Percentiles rank a stretch among this genome's conserved stretches.
These are phyloP conservation scores for Coemansia sp. DNA, from an alignment of 192 early-diverging fungal genomes.

Conservation along the genomic window DNA sequence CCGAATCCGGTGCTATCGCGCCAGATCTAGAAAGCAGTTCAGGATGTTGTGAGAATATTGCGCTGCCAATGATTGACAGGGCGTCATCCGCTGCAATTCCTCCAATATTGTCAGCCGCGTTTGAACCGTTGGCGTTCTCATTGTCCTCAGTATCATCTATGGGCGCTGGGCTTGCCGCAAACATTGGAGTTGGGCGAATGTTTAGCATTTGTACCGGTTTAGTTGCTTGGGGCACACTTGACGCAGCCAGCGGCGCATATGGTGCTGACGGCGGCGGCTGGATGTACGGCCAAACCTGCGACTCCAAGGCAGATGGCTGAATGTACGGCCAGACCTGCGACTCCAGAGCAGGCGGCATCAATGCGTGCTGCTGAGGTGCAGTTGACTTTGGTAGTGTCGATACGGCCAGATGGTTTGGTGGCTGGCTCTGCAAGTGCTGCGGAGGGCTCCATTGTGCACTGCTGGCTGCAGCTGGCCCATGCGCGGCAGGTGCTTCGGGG, in stretches of 20 bases:
- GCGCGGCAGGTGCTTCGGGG: background rate
- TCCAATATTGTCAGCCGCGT: constrained; percentile 12
- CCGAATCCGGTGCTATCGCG: background rate
- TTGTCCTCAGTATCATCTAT: background rate
- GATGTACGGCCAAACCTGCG: constrained; percentile 1
- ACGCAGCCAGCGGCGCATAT: background rate
- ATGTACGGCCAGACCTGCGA: constrained; percentile 4
- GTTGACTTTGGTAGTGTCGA: constrained; percentile 2
- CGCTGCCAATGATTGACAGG: constrained; percentile 29
- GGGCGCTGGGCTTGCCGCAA: background rate
- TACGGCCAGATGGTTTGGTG: background rate
- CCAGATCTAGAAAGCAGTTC: constrained; percentile 5
- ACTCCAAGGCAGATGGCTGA: background rate
- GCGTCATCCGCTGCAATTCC: constrained; percentile 21
- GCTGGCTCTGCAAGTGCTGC: constrained; percentile 5
- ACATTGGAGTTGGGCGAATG: background rate
- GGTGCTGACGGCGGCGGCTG: background rate
- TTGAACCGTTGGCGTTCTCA: background rate
- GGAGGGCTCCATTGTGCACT: background rate
- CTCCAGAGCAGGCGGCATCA: constrained; percentile 6
- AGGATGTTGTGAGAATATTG: constrained; percentile 26
- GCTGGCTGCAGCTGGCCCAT: background rate
- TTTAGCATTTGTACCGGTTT: constrained; percentile 2
- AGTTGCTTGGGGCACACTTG: background rate
- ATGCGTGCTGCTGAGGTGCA: background rate